Evolutionary conservation across 1,284 basidiomycete genomes (phyloP), one percentile per base, ranked within the genome.

Genomic region (Thecaphora thlaspeos): DNA sequence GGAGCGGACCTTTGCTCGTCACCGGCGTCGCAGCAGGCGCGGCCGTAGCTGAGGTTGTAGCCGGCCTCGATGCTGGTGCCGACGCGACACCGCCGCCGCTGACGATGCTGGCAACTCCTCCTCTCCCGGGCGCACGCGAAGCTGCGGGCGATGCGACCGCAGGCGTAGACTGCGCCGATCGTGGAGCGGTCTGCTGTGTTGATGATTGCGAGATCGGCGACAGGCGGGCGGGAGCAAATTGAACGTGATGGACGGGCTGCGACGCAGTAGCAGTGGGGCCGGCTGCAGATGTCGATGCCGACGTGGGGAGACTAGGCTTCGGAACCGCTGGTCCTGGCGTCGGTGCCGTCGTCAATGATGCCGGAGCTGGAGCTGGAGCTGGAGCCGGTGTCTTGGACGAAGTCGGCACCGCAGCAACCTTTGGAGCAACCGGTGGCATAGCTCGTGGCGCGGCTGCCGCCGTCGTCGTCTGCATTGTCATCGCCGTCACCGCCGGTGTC

Each of bases 31-130:
- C 17, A 9, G n/a, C 37, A 18, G 39, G 14, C 18, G 53, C 17
- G 17, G 44, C 36, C 26, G 22, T 43, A 15, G 46, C 42, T 7
- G 51, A 18, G 15, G 51, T 14, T 19, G 41, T 39, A 5, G 48
- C 51, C 21, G 55, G 46, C 37, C 46, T 55, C 28, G 28, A 30
- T 30, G 12, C 45, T n/a, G n/a, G n/a, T n/a, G n/a, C n/a, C n/a
- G n/a, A n/a, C n/a, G n/a, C n/a, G n/a, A n/a, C n/a, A n/a, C n/a
- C n/a, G n/a, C n/a, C n/a, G n/a, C n/a, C n/a, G n/a, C n/a, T n/a
- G n/a, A n/a, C n/a, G n/a, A n/a, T n/a, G n/a, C n/a, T n/a, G n/a
- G n/a, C n/a, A n/a, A n/a, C n/a, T n/a, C n/a, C n/a, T n/a, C n/a
- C n/a, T n/a, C n/a, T n/a, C n/a, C n/a, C 37, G 8, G 41, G 23